A percentile compares a stretch with the other conserved stretches of the same genome.
These are phyloP conservation scores for Halenospora varia DNA, from an alignment of 495 filamentous ascomycete species.

Conservation along the genomic window DNA sequence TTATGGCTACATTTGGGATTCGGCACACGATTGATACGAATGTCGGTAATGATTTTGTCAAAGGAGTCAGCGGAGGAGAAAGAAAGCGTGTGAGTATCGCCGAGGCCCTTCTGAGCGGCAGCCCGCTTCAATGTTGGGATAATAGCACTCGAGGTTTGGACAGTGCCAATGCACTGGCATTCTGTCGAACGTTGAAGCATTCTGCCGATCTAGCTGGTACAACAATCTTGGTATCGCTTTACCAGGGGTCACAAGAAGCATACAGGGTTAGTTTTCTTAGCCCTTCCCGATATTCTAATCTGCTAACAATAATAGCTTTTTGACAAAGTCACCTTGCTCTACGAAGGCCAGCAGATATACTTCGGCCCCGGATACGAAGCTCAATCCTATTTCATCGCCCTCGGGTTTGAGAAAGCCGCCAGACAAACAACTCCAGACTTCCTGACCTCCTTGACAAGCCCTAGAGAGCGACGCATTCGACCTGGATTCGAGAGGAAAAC, in stretches of 20 bases:
- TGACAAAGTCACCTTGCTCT: slow-evolving; percentile 58
- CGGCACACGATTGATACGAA: slow-evolving; percentile 69
- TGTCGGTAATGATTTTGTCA: slow-evolving; percentile 73
- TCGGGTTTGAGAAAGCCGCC: slow-evolving; percentile 50
- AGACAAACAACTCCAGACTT: slow-evolving; percentile 64
- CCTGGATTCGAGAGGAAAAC: slow-evolving; percentile 57
- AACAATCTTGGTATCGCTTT: slow-evolving; percentile 48
- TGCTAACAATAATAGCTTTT: slow-evolving; percentile 31
- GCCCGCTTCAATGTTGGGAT: slow-evolving; percentile 54
- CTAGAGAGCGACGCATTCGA: slow-evolving; percentile 54
- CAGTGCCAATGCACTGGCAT: slow-evolving; percentile 42
- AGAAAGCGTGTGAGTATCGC: slow-evolving; percentile 78
- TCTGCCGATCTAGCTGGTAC: slow-evolving; percentile 44
- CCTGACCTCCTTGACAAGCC: slow-evolving; percentile 65
- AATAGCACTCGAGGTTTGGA: slow-evolving; percentile 50
- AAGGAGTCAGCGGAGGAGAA: slow-evolving; percentile 79
- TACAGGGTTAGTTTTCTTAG: slow-evolving; percentile 60
- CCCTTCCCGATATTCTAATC: slow-evolving; percentile 54
- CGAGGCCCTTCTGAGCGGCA: slow-evolving; percentile 60
- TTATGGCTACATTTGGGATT: slow-evolving; percentile 76
- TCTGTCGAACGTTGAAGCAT: slow-evolving; percentile 38
- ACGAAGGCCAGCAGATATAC: slow-evolving; percentile 62
- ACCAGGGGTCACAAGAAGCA: slow-evolving; percentile 25
- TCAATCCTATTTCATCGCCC: slow-evolving; percentile 53
- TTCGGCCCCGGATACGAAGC: slow-evolving; percentile 56